phyloP scores from a whole-genome alignment of 495 filamentous ascomycete genomes.

The Penicillium malachiteum region DNA sequence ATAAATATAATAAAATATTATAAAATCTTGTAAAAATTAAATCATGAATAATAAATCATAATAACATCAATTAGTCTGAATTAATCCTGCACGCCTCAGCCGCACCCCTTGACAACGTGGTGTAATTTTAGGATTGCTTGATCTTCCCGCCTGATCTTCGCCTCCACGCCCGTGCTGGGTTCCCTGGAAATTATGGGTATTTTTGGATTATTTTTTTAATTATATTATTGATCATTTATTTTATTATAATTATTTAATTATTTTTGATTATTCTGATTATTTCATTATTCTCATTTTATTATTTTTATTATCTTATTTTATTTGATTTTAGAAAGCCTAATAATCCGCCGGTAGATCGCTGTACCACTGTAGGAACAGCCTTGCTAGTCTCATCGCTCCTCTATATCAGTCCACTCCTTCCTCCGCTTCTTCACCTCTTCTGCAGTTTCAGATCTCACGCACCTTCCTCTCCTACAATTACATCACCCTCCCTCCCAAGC shows the following conservation, averaged over 20 bases:
- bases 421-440: constrained; percentile 23
- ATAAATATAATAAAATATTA: neutral
- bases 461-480: constrained; percentile 11
- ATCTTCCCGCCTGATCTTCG: constrained; percentile 33
- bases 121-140: constrained; percentile 21
- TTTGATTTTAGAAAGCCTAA: constrained; percentile 20
- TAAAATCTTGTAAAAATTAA: neutral
- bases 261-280: constrained; percentile 11
- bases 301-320: constrained; percentile 16
- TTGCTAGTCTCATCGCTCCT: constrained; percentile 14
- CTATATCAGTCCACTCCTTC: constrained; percentile 30
- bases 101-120: constrained; percentile 17
- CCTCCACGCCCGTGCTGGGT: constrained; percentile 30
- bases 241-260: constrained; percentile 4
- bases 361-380: constrained; percentile 23
- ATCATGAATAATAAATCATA: neutral
- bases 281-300: constrained; percentile 14
- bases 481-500: constrained; percentile 4
- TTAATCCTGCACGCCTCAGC: constrained; percentile 22
- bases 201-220: constrained; percentile 9
- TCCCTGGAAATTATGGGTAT: constrained; percentile 17
- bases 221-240: constrained; percentile 9
- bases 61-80: neutral
- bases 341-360: constrained; percentile 24
- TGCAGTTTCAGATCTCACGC: constrained; percentile 6